phyloP scores from a whole-genome alignment of 768 basidiomycete genomes.

The Leucogyrophana mollusca region DNA sequence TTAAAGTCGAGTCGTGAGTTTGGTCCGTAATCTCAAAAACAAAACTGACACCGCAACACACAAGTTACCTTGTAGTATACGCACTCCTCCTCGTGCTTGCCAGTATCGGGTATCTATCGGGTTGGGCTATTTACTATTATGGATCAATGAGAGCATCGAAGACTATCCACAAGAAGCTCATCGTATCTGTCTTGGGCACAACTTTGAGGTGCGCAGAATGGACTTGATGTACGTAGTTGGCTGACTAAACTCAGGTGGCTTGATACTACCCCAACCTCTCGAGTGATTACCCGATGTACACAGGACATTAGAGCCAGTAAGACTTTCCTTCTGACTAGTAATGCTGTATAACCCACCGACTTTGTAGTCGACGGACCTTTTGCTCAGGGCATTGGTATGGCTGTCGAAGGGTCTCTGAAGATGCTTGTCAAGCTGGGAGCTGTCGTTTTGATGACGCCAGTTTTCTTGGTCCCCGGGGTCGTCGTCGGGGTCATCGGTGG shows the following conservation, averaged over 20 bases:
- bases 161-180: constrained; percentile 48
- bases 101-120: constrained; percentile 31
- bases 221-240: too few relatives aligned
- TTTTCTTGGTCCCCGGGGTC: constrained; percentile 40
- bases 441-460: constrained; percentile 37
- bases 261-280: constrained; percentile 50
- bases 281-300: constrained; percentile 65
- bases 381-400: constrained; percentile 18
- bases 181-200: constrained; percentile 54
- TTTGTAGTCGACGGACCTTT: constrained; percentile 35
- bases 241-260: constrained; percentile 37
- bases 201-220: constrained; percentile 53
- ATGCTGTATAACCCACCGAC: background rate
- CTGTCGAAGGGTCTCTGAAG: constrained; percentile 29
- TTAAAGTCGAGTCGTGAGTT: constrained; percentile 33
- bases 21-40: background rate
- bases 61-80: constrained; percentile 53
- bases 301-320: constrained; percentile 50
- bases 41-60: background rate
- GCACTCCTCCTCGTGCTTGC: constrained; percentile 33
- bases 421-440: constrained; percentile 37
- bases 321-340: background rate
- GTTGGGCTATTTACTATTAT: constrained; percentile 39
- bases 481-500: constrained; percentile 36
- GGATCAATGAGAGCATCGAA: constrained; percentile 55